A percentile compares a stretch with the other conserved stretches of the same genome.
Evolutionary conservation across 345 rosid species (phyloP).

Genomic region (Aurinia saxatilis): DNA sequence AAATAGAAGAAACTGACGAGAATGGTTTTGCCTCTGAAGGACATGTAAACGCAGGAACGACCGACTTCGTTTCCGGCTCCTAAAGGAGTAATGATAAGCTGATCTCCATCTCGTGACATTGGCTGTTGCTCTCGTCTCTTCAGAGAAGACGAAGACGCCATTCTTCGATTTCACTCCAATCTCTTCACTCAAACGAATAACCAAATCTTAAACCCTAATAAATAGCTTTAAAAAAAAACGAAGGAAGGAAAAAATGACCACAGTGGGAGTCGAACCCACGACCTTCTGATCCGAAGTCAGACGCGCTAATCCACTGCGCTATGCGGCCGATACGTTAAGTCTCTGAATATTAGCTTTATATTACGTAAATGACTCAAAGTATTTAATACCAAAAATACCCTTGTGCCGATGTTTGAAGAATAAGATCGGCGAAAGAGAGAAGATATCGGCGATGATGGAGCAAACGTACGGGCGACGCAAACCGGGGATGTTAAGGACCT

Average conservation of each 20-base stretch:
- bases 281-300: conserved; percentile 98
- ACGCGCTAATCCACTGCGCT: conserved; percentile 99
- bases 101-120: conserved; percentile 60
- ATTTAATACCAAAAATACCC: not conserved
- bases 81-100: conserved; percentile 64
- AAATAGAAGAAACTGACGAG: conserved; percentile 45
- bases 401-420: not conserved
- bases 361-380: no score
- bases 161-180: not conserved
- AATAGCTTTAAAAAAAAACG: not conserved
- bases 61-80: conserved; percentile 98
- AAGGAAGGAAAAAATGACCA: conserved; percentile 29
- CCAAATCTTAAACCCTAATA: conserved; percentile 15
- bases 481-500: conserved; percentile 35
- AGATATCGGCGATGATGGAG: conserved; percentile 45
- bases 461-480: conserved; percentile 82
- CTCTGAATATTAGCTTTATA: no score
- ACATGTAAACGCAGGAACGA: conserved; percentile 87
- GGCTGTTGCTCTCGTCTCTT: conserved; percentile 65
- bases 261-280: conserved; percentile 90
- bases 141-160: conserved; percentile 51
- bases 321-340: conserved; percentile 36
- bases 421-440: not conserved
- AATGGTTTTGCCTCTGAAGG: conserved; percentile 71
- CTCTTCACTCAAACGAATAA: no score